A percentile compares a stretch with the other conserved stretches of the same genome.
phyloP scores from a whole-genome alignment of 2,329 filamentous ascomycete species.

The Lojkania enalia region DNA sequence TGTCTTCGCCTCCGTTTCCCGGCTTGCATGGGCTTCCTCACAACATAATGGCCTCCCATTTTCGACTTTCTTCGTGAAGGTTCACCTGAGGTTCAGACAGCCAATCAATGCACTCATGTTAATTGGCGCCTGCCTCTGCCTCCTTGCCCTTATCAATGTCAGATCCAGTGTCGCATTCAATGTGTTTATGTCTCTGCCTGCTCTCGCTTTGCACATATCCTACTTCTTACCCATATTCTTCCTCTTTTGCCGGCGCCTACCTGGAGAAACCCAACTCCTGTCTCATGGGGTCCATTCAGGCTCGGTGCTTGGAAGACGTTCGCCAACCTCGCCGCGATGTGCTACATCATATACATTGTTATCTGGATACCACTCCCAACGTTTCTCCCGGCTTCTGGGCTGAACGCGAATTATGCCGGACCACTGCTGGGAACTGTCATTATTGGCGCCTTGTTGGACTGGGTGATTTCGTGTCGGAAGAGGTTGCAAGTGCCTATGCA shows the following conservation, averaged over 20 bases:
- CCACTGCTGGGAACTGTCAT: slow-evolving; percentile 27
- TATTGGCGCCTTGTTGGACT: slow-evolving; percentile 26
- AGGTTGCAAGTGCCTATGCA: slow-evolving; percentile 28
- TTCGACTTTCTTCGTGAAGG: slow-evolving; percentile 29
- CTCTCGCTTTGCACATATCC: slow-evolving; percentile 34
- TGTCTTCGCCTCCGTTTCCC: slow-evolving; percentile 51
- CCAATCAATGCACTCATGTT: slow-evolving; percentile 26
- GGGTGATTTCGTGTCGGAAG: slow-evolving; percentile 28
- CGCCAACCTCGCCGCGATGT: slow-evolving; percentile 28
- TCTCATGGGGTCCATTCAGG: slow-evolving; percentile 26
- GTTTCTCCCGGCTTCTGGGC: slow-evolving; percentile 19
- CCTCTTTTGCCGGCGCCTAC: slow-evolving; percentile 21
- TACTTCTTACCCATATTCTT: slow-evolving; percentile 36
- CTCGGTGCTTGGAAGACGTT: slow-evolving; percentile 22
- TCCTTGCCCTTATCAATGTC: slow-evolving; percentile 33
- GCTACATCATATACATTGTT: slow-evolving; percentile 28
- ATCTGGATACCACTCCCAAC: slow-evolving; percentile 34
- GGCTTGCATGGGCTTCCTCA: slow-evolving; percentile 55
- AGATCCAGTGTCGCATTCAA: slow-evolving; percentile 31
- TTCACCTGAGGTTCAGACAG: slow-evolving; percentile 23
- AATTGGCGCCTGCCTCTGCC: slow-evolving; percentile 30
- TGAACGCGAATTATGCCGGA: slow-evolving; percentile 34
- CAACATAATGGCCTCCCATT: slow-evolving; percentile 50
- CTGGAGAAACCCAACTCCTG: slow-evolving; percentile 10
- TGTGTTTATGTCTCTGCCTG: slow-evolving; percentile 36